phyloP scores from a whole-genome alignment of 2,329 filamentous ascomycete species.

The Rhexocercosporidium sp. region DNA sequence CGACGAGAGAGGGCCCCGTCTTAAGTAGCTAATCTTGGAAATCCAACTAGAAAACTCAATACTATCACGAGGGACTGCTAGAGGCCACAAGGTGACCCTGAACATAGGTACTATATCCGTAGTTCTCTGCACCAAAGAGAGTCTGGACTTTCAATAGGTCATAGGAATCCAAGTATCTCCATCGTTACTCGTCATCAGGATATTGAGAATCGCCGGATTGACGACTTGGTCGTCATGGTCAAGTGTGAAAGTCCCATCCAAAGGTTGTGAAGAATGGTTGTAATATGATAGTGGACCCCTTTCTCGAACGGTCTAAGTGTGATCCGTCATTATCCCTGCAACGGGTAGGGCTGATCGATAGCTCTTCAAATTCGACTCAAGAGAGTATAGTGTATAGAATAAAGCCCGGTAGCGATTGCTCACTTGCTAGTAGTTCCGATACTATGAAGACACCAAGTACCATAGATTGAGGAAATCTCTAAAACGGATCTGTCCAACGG shows the following conservation, averaged over 20 bases:
- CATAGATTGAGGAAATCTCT: too few species aligned
- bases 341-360: slow-evolving; percentile 9
- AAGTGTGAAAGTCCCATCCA: not conserved
- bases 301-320: not conserved
- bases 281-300: not conserved
- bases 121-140: too few species aligned
- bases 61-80: not conserved
- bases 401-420: too few species aligned
- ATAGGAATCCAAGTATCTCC: not conserved
- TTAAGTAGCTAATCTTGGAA: not conserved
- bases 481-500: too few species aligned
- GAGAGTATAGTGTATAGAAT: not conserved
- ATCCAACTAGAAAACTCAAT: not conserved
- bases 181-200: not conserved
- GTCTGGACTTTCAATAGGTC: not conserved
- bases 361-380: not conserved
- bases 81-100: not conserved
- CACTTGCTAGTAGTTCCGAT: not conserved
- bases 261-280: not conserved
- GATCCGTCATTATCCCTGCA: not conserved
- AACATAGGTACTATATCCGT: not conserved
- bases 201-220: not conserved
- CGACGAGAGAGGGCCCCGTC: not conserved
- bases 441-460: too few species aligned
- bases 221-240: not conserved